Evolutionary conservation across 352 stramenopile species (phyloP).

Genomic region (Phytophthora niederhauseri): DNA sequence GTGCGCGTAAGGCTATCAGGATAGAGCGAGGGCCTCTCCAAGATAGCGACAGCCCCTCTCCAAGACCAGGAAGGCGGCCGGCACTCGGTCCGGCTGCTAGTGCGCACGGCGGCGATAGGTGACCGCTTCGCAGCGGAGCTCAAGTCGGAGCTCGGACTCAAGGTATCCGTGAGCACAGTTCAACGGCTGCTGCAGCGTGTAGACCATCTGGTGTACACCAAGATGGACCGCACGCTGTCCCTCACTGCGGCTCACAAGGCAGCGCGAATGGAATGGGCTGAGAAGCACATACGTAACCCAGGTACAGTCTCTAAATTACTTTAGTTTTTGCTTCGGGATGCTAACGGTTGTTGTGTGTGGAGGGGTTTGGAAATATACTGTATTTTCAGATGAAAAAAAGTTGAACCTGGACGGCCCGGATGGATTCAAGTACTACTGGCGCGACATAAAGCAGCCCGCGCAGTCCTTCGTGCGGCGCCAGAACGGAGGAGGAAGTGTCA

Average conservation of each 20-base stretch:
- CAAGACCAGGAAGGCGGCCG: neutral
- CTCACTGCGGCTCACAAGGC: neutral
- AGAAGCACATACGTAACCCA: too few relatives aligned
- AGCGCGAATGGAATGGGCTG: too few relatives aligned
- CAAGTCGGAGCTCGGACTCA: neutral
- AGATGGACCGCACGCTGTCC: slow-evolving; percentile 8
- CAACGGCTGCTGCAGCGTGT: slow-evolving; percentile 1
- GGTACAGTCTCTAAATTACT: too few relatives aligned
- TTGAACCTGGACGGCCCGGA: too few relatives aligned
- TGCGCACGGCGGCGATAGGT: neutral
- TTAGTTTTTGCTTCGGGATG: too few relatives aligned
- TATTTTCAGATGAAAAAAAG: too few relatives aligned
- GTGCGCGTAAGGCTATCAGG: neutral
- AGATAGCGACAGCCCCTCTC: neutral
- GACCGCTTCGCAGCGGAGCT: neutral
- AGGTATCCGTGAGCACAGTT: neutral
- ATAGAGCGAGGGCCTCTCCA: neutral
- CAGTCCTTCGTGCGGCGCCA: too few relatives aligned
- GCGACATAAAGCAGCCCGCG: too few relatives aligned
- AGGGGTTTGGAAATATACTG: too few relatives aligned
- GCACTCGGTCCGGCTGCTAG: neutral
- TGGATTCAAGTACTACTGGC: too few relatives aligned
- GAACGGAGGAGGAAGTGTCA: too few relatives aligned
- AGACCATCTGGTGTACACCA: slow-evolving; percentile 15
- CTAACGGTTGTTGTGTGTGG: too few relatives aligned